Conservation (phyloP, 2,329 filamentous ascomycete genomes). For the Curvularia sp. region DNA sequence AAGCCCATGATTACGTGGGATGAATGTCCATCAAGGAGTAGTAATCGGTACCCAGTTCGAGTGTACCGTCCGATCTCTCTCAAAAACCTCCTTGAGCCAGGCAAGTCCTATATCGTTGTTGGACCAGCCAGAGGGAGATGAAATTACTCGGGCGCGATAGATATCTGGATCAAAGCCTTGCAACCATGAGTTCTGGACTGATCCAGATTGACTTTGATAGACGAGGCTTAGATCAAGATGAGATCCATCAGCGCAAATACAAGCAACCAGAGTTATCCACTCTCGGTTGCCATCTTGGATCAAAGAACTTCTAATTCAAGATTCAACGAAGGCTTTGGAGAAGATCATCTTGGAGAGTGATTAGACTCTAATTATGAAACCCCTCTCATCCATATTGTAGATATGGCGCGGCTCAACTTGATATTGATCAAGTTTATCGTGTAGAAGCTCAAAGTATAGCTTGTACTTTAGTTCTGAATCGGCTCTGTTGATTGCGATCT, state of each 20-base stretch:
- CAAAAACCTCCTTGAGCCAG: slow-evolving; percentile 24
- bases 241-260: slow-evolving; percentile 22
- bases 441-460: slow-evolving; percentile 20
- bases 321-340: background rate
- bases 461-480: slow-evolving; percentile 27
- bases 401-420: background rate
- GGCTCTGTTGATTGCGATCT: slow-evolving; percentile 21
- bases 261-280: slow-evolving; percentile 21
- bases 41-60: background rate
- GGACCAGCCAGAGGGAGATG: slow-evolving; percentile 12
- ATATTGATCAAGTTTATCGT: slow-evolving; percentile 4
- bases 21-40: slow-evolving; percentile 15
- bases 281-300: slow-evolving; percentile 16
- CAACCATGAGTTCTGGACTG: too few species aligned
- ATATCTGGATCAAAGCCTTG: background rate
- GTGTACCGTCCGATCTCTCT: background rate
- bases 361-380: slow-evolving; percentile 10
- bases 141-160: background rate
- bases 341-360: slow-evolving; percentile 16
- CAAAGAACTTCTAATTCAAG: too few species aligned
- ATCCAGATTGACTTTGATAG: too few species aligned
- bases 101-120: slow-evolving; percentile 21
- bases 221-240: too few species aligned
- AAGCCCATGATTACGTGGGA: slow-evolving; percentile 9
- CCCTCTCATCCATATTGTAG: slow-evolving; percentile 12